Conservation (phyloP, 495 filamentous ascomycete species). For the Daldinia vernicosa region DNA sequence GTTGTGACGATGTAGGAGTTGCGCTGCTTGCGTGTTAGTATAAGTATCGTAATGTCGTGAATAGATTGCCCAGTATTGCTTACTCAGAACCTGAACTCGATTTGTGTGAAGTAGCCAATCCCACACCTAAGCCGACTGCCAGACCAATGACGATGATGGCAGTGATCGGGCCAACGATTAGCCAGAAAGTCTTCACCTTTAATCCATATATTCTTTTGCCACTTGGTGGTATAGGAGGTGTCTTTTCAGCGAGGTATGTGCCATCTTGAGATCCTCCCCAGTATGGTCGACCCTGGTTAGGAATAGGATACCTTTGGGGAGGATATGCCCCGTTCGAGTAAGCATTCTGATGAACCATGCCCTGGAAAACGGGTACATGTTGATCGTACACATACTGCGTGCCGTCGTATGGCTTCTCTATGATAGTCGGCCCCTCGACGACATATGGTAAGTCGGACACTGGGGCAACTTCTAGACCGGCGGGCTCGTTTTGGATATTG, state of each 20-base stretch:
- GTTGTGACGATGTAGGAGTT: slow-evolving; percentile 2
- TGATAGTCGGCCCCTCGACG: slow-evolving; percentile 23
- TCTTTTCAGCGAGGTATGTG: slow-evolving; percentile 9
- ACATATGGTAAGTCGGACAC: slow-evolving; percentile 23
- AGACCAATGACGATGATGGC: slow-evolving; percentile 42
- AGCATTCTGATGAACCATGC: slow-evolving; percentile 8
- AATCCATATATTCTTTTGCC: slow-evolving; percentile 24
- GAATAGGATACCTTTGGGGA: slow-evolving; percentile 19
- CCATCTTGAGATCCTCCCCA: slow-evolving; percentile 29
- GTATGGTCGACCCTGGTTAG: slow-evolving; percentile 4
- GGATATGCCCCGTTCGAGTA: slow-evolving; percentile 21
- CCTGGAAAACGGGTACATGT: background rate
- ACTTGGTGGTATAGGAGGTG: slow-evolving; percentile 1
- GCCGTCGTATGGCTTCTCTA: slow-evolving; percentile 22
- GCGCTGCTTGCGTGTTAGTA: background rate
- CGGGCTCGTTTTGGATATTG: slow-evolving; percentile 1
- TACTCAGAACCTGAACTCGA: slow-evolving; percentile 14
- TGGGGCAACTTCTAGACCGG: slow-evolving; percentile 31
- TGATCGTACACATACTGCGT: slow-evolving; percentile 22
- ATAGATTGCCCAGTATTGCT: background rate
- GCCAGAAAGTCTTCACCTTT: slow-evolving; percentile 37
- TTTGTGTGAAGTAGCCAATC: slow-evolving; percentile 15
- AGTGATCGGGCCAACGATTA: slow-evolving; percentile 39
- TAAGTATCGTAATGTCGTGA: background rate
- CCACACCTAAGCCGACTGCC: slow-evolving; percentile 46